Conservation (phyloP, 1,139 yeast genomes). For the Geotrichum candidum region DNA sequence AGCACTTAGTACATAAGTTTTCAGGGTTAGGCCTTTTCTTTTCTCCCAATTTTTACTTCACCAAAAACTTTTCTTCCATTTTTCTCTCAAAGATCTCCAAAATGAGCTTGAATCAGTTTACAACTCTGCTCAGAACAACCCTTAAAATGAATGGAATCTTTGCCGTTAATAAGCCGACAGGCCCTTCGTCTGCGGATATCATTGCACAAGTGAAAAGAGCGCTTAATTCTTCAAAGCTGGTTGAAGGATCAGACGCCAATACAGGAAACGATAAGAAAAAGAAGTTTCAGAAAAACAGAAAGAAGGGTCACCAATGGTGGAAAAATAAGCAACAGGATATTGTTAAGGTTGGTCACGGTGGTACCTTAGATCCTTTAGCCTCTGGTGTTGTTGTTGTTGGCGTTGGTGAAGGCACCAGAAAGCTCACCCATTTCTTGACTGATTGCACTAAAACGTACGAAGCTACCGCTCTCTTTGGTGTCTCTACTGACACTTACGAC, state of each 20-base stretch:
- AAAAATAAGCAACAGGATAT: constrained; percentile 11
- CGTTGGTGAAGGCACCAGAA: constrained; percentile 82
- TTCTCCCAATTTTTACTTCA: not conserved
- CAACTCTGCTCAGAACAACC: not conserved
- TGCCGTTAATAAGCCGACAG: constrained; percentile 89
- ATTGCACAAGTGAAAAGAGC: constrained; percentile 58
- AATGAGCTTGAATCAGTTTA: not conserved
- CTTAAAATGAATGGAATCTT: constrained; percentile 52
- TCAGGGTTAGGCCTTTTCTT: not conserved
- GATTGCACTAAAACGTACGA: constrained; percentile 64
- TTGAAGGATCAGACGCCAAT: constrained; percentile 35
- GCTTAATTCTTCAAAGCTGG: constrained; percentile 56
- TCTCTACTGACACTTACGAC: constrained; percentile 91
- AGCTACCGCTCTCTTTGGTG: constrained; percentile 80
- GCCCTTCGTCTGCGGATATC: constrained; percentile 72
- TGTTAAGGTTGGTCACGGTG: constrained; percentile 94
- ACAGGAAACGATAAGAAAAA: constrained; percentile 10
- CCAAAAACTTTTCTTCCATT: not conserved
- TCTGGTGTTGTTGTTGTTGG: constrained; percentile 91
- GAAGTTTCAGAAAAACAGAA: constrained; percentile 21
- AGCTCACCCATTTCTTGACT: constrained; percentile 63
- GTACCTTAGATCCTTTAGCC: constrained; percentile 92
- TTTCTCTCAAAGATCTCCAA: not conserved
- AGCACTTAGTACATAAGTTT: not conserved
- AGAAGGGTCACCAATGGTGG: constrained; percentile 29